Evolutionary conservation across 164 flowering plant genomes (phyloP), one percentile per base, ranked within the genome.

Genomic region (Kalanchoe fedtschenkoi): DNA sequence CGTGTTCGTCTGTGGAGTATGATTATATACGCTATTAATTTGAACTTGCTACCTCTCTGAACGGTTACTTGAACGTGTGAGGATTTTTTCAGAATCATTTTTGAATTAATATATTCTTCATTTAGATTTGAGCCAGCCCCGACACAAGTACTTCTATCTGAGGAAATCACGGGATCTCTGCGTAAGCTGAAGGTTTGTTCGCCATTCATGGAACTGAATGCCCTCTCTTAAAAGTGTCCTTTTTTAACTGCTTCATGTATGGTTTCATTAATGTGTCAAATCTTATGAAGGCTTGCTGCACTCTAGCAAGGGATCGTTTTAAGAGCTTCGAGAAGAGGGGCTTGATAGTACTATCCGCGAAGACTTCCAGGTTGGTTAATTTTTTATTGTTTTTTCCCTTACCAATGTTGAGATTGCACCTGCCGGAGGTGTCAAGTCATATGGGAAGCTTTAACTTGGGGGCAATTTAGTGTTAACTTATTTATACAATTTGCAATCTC

Each of bases 251-350:
- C 35, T 7, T 33, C 53, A 5, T 35, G 14, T 29, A 8, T 9
- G n/a, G 9, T 47, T 47, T 5, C 22, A 47, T 3, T 26, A 6
- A 42, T 51, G 56, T 24, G 32, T 51, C 59, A 66, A 24, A 7
- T 53, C 51, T 39, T 7, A 8, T 65, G 43, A 54, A 93, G 97
- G 97, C 84, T n/a, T 91, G 97, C 68, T 78, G 78, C 78, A 91
- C 99, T 17, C 86, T 95, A n/a, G 82, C 85, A 34, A 84, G 79
- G 70, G 99, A 95, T 65, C 81, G 99, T 28, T 95, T 71, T 65
- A 95, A 95, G 73, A 95, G 96, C 81, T 68, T 87, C 8, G 84
- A 95, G 81, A 95, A 95, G 67, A 78, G 97, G 69, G 99, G 99
- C 34, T 34, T 95, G 41, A 42, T 90, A 71, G 84, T 70, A 19